Conservation (phyloP, 2,329 filamentous ascomycete genomes). For the Aureobasidium musti region DNA sequence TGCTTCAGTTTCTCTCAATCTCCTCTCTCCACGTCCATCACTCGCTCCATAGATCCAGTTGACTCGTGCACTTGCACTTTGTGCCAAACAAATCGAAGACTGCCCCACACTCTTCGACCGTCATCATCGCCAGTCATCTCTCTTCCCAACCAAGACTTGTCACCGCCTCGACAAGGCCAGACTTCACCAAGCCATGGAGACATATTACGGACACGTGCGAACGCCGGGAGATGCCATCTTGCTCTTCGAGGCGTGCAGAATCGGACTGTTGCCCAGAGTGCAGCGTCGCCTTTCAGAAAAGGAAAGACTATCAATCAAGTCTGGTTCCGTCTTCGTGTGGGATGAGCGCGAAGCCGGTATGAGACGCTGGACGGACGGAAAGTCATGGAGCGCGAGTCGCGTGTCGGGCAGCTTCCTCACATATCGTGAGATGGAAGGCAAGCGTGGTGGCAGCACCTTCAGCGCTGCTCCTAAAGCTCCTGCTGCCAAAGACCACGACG, state of each 20-base stretch:
- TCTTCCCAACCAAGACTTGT: background rate
- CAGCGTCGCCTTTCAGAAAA: constrained; percentile 94
- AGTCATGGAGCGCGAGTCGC: constrained; percentile 97
- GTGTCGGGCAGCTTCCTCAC: constrained; percentile 97
- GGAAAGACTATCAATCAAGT: constrained; percentile 92
- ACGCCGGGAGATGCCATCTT: constrained; percentile 97
- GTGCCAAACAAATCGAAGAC: background rate
- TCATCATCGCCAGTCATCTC: background rate
- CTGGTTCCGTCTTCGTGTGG: constrained; percentile 99
- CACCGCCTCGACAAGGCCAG: constrained; percentile 1
- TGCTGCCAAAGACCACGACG: constrained; percentile 59
- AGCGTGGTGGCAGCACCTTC: constrained; percentile 76
- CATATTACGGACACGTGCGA: constrained; percentile 91
- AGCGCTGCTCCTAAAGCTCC: constrained; percentile 48
- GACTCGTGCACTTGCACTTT: background rate
- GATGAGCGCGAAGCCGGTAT: constrained; percentile 98
- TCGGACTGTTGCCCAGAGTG: constrained; percentile 86
- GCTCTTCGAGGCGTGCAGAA: constrained; percentile 93
- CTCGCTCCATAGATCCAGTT: background rate
- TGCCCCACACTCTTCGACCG: constrained; percentile 2
- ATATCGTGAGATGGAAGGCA: constrained; percentile 98
- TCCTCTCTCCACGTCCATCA: background rate
- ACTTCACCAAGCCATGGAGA: constrained; percentile 70
- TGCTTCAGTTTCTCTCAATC: background rate
- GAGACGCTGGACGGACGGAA: constrained; percentile 97